A percentile compares a stretch with the other conserved stretches of the same genome.
These are phyloP conservation scores for Cladosporium cucumerinum DNA, from an alignment of 2,329 filamentous ascomycete species.

Conservation along the genomic window DNA sequence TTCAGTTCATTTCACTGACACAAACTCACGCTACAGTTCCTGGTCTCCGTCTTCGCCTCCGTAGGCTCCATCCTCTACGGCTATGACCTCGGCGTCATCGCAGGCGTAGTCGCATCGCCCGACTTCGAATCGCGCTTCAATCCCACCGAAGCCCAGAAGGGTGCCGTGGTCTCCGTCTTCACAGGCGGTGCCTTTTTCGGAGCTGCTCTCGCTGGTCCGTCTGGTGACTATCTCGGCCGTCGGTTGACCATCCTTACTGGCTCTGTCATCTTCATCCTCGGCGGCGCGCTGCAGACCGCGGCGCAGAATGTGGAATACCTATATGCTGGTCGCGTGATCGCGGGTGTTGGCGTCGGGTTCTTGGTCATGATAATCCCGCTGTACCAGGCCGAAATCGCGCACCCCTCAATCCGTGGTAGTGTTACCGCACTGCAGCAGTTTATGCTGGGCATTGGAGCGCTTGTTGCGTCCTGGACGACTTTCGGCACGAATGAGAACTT, in stretches of 20 bases:
- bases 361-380: conserved; percentile 65
- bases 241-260: conserved; percentile 70
- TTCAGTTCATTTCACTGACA: neutral
- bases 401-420: conserved; percentile 72
- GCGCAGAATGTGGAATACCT: conserved; percentile 59
- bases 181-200: conserved; percentile 73
- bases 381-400: conserved; percentile 76
- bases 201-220: conserved; percentile 60
- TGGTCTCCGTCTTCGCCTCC: conserved; percentile 58
- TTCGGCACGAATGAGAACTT: conserved; percentile 60
- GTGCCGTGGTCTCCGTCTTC: conserved; percentile 73
- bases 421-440: conserved; percentile 77
- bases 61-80: conserved; percentile 57
- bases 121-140: conserved; percentile 43
- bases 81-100: conserved; percentile 60
- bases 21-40: conserved; percentile 42
- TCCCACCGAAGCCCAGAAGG: conserved; percentile 42
- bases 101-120: conserved; percentile 51
- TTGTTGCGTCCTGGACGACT: conserved; percentile 70
- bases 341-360: conserved; percentile 52
- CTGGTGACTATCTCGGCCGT: conserved; percentile 64
- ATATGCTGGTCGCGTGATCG: conserved; percentile 59
- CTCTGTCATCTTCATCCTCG: conserved; percentile 67
- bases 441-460: conserved; percentile 73
- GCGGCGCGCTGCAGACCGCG: conserved; percentile 70